These are phyloP conservation scores for Saitozyma podzolica DNA, from an alignment of 768 basidiomycete species.

Conservation along the genomic window DNA sequence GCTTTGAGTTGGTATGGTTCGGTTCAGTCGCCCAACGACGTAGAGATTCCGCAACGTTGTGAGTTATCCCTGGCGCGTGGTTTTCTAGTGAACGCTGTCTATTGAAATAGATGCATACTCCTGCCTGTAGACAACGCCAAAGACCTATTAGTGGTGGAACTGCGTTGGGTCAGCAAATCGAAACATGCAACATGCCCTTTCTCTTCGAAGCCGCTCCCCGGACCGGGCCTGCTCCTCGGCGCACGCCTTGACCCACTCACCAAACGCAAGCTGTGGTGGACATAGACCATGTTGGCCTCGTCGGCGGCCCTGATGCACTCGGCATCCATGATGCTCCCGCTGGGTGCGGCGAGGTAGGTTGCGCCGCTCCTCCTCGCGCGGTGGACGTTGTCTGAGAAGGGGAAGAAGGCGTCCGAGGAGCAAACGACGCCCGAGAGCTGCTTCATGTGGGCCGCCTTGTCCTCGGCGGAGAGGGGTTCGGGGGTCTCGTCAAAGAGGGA, in stretches of 20 bases:
- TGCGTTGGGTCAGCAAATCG: too few species aligned
- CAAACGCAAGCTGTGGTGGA: slow-evolving; percentile 79
- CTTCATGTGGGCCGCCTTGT: slow-evolving; percentile 71
- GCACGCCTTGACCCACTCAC: slow-evolving; percentile 61
- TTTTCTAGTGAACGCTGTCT: too few species aligned
- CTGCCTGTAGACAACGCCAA: too few species aligned
- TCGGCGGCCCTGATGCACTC: slow-evolving; percentile 96
- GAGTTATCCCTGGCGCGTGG: too few species aligned
- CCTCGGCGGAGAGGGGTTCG: slow-evolving; percentile 64
- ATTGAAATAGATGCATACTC: too few species aligned
- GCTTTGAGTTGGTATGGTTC: too few species aligned
- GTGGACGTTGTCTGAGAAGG: slow-evolving; percentile 97
- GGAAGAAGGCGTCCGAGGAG: slow-evolving; percentile 99
- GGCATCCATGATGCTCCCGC: slow-evolving; percentile 94
- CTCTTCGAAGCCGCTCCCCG: too few species aligned
- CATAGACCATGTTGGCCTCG: slow-evolving; percentile 87
- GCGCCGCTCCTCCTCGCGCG: slow-evolving; percentile 89
- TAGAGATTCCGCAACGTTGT: too few species aligned
- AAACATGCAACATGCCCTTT: too few species aligned
- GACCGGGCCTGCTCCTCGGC: too few species aligned
- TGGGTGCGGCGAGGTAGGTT: slow-evolving; percentile 76
- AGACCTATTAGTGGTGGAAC: too few species aligned
- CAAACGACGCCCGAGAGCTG: slow-evolving; percentile 84
- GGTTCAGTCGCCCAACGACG: too few species aligned
- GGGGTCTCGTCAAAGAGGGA: slow-evolving; percentile 73